Conservation (phyloP, 192 early-diverging fungal species). For the Podila epigama region DNA sequence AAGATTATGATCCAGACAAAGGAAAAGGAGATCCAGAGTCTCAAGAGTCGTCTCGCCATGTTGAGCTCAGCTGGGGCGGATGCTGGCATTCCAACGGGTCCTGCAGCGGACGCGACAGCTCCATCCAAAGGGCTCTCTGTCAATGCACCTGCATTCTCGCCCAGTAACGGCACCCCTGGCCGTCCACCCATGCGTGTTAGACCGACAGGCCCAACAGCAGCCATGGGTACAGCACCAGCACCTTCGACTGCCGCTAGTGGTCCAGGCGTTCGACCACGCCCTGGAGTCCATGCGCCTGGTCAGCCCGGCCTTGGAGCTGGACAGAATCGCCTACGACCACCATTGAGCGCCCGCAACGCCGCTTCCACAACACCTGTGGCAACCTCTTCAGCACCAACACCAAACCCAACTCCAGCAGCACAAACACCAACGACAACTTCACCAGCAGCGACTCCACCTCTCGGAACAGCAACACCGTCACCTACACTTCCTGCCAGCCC, state of each 20-base stretch:
- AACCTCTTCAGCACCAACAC: not conserved
- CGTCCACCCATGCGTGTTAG: slow-evolving; percentile 16
- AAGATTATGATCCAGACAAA: slow-evolving; percentile 54
- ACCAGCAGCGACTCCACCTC: not conserved
- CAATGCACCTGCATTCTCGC: slow-evolving; percentile 14
- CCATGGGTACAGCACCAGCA: not conserved
- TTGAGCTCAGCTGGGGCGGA: no score
- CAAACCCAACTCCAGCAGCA: not conserved
- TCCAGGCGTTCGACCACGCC: slow-evolving; percentile 20
- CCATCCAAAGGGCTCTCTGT: slow-evolving; percentile 4
- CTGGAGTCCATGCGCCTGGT: not conserved
- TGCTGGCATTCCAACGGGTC: slow-evolving; percentile 35
- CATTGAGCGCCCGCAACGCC: slow-evolving; percentile 19
- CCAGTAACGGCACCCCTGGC: slow-evolving; percentile 1
- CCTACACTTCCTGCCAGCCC: no score
- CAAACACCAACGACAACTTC: not conserved
- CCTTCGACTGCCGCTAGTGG: slow-evolving; percentile 3
- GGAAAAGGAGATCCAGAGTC: slow-evolving; percentile 51
- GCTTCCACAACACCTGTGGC: not conserved
- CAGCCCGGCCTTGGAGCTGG: slow-evolving; percentile 10
- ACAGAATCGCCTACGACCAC: slow-evolving; percentile 33
- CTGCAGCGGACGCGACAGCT: not conserved
- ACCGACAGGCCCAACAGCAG: not conserved
- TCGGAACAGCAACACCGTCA: not conserved
- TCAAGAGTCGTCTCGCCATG: slow-evolving; percentile 49